Base-by-base conservation (phyloP, 2,329 filamentous ascomycete species). In the Penicillium sp. region DNA sequence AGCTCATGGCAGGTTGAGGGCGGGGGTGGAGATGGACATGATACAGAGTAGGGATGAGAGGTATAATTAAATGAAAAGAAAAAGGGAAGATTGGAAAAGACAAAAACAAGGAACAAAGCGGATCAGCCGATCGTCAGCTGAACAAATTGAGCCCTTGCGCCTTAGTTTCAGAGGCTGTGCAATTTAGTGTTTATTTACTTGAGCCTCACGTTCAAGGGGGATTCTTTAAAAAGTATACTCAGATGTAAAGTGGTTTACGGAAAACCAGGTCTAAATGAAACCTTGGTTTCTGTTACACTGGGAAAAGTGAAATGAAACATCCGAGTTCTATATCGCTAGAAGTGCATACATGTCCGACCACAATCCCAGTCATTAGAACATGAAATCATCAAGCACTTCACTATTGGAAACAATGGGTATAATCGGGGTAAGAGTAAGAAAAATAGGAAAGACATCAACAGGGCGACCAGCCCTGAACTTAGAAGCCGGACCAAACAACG, bases 1-100 rank as follows among this genome's bases (percentile, higher is more conserved):
- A 73, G 57, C 69, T 73, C 72, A 74, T 75, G 55, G 60, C 58
- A 54, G 59, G 54, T 58, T 59, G 41, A 54, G 51, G 51, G 56
- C 54, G 60, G 58, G 58, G 49, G 31, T 46, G 37, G 41, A 51
- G 39, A 37, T 54, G 50, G 52, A 57, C 50, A 59, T 66, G 55
- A 10, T 34, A 29, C 2, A 20, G 4, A 20, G 26, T 13, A 18
- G 36, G 20, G 16, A 42, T 23, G 13, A 7, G 18, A 10, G n/a
- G 13, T 9, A 10, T 34, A 6, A 10, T 34, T 20, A 20, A 20
- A 18, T 34, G 18, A 34, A 20, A 35, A 13, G 35, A 20, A 24
- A 20, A 16, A 11, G 26, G 10, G 27, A n/a, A n/a, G 18, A 31
- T 27, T 10, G 13, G 9, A 26, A 41, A 34, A 41, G 18, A 34